Conservation (phyloP, 192 early-diverging fungal genomes). For the Anaeromyces robustus region DNA sequence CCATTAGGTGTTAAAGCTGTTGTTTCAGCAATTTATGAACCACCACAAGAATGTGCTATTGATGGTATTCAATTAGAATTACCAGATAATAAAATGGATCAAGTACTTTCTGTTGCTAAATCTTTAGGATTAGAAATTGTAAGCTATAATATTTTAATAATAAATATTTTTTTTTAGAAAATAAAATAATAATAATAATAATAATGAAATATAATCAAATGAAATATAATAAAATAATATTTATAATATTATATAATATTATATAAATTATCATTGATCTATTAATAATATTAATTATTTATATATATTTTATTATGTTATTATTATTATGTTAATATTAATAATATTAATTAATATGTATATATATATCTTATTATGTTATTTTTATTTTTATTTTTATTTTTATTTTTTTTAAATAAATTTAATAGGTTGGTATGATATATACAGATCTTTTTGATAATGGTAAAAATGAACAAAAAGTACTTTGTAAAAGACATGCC, state of each 20-base stretch:
- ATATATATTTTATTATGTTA: too few relatives aligned
- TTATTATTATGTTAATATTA: too few relatives aligned
- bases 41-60: constrained; percentile 61
- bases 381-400: constrained; percentile 1
- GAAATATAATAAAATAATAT: too few relatives aligned
- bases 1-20: constrained; percentile 92
- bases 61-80: constrained; percentile 50
- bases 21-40: constrained; percentile 87
- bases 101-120: constrained; percentile 18
- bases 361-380: too few relatives aligned
- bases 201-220: too few relatives aligned
- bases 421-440: constrained; percentile 62
- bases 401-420: background rate
- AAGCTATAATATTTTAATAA: too few relatives aligned
- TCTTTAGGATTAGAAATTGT: constrained; percentile 22
- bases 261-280: too few relatives aligned
- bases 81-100: constrained; percentile 13
- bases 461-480: constrained; percentile 56
- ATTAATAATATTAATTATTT: too few relatives aligned
- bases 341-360: too few relatives aligned
- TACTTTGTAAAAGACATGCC: constrained; percentile 74
- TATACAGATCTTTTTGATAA: constrained; percentile 85
- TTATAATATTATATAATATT: too few relatives aligned
- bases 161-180: too few relatives aligned
- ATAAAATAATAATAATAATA: too few relatives aligned